Percentiles rank a stretch among this genome's conserved stretches.
These are phyloP conservation scores for Aquilaria agallochum DNA, from an alignment of 441 rosid species.

Conservation along the genomic window DNA sequence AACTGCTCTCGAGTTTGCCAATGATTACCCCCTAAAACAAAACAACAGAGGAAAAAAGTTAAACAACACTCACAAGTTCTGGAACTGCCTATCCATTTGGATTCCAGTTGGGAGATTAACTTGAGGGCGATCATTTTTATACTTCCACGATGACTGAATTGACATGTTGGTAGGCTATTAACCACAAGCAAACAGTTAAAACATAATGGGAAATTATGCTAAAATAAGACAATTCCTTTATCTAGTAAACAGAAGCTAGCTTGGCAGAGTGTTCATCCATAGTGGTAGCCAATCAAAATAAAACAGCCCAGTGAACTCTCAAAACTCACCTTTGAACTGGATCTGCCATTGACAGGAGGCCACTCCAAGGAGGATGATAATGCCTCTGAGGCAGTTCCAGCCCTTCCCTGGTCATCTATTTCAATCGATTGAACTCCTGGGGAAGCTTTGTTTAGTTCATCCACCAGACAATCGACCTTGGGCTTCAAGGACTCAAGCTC, in stretches of 20 bases:
- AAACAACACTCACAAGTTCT: slow-evolving; percentile 66
- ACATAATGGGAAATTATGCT: background rate
- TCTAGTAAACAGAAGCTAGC: too few species aligned
- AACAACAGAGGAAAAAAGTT: slow-evolving; percentile 1
- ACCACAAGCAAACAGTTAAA: slow-evolving; percentile 4
- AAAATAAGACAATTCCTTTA: background rate
- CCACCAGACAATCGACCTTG: slow-evolving; percentile 47
- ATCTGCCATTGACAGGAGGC: slow-evolving; percentile 30
- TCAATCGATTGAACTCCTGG: slow-evolving; percentile 27
- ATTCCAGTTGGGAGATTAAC: slow-evolving; percentile 29
- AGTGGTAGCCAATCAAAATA: background rate
- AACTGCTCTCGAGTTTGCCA: slow-evolving; percentile 1
- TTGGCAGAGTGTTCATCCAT: too few species aligned
- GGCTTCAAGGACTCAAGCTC: slow-evolving; percentile 90
- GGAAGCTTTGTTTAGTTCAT: slow-evolving; percentile 42
- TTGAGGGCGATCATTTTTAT: slow-evolving; percentile 35
- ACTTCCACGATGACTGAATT: slow-evolving; percentile 47
- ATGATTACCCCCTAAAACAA: slow-evolving; percentile 2
- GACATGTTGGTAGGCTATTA: slow-evolving; percentile 46
- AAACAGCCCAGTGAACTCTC: slow-evolving; percentile 33
- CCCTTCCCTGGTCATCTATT: slow-evolving; percentile 31
- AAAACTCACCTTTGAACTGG: slow-evolving; percentile 31
- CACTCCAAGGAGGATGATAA: slow-evolving; percentile 35
- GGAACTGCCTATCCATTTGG: slow-evolving; percentile 71
- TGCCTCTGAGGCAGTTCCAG: slow-evolving; percentile 28